Base-by-base conservation (phyloP, 225 moss, liverwort and hornwort species). In the Pseudisothecium myosuroides region DNA sequence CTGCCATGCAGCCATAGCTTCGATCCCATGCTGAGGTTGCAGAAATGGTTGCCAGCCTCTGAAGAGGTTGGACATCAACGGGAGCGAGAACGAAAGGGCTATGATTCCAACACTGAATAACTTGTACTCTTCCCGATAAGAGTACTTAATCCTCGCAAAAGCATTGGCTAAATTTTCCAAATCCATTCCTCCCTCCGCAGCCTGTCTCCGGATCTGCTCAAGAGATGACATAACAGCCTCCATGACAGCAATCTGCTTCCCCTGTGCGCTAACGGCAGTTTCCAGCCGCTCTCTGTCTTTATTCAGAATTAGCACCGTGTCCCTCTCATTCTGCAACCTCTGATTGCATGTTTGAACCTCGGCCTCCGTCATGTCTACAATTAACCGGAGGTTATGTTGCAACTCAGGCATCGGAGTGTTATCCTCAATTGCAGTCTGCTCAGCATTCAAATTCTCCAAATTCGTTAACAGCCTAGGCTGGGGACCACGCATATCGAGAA, bases 401-500 rank as follows among this genome's bases (percentile, higher is more conserved):
- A 97, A 90, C 86, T 98, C 97, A 11, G 98, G 97, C 96, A 97
- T 96, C 21, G 98, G 96, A 54, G 93, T 95, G 84, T 94, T 95
- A 15, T 94, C 96, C 90, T 95, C 90, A 58, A 92, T 89, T 16
- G 94, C 93, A 54, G 81, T 91, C n/a, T 96, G 96, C 90, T 95
- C 95, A 31, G 94, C 97, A 89, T 99, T 97, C 85, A 99, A 81
- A 83, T 95, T 97, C 60, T 97, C 96, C 87, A 99, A 83, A 76
- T 95, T 99, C 66, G 96, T 96, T 39, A 99, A 86, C 43, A 97
- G 90, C 87, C 96, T 95, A 21, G 94, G 94, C 81, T 95, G 95
- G 0, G 97, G 98, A 56, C 98, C 98, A 87, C 97, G 93, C 98
- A 99, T 97, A 58, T 99, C 97, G 20, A 99, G 93, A 47, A 99